A percentile compares a stretch with the other conserved stretches of the same genome.
These are phyloP conservation scores for Mercurialis annua DNA, from an alignment of 345 rosid species.

Conservation along the genomic window DNA sequence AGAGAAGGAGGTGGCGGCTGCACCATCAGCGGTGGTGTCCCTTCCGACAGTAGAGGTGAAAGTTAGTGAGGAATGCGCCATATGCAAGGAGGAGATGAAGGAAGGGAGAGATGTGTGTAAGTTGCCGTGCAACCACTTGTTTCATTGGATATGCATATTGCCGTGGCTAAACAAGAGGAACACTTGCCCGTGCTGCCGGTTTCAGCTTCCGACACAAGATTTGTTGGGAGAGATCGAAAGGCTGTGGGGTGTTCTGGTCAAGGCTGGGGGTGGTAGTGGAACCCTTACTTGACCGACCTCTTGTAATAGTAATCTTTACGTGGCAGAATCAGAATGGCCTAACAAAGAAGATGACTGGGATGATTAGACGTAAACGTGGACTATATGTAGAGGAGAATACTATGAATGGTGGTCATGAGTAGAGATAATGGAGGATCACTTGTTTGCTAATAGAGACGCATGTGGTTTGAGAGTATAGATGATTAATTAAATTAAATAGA, in stretches of 20 bases:
- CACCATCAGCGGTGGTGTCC: constrained; percentile 60
- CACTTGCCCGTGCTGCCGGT: constrained; percentile 91
- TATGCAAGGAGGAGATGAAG: constrained; percentile 81
- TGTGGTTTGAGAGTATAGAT: constrained; percentile 13
- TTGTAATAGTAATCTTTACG: too few species aligned
- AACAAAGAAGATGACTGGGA: too few species aligned
- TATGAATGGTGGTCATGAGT: neutral
- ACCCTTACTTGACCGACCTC: neutral
- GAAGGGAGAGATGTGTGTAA: constrained; percentile 77
- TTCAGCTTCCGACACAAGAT: constrained; percentile 82
- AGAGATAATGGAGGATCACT: neutral
- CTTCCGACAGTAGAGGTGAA: constrained; percentile 55
- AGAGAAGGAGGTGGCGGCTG: constrained; percentile 50
- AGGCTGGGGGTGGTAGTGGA: constrained; percentile 21
- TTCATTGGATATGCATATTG: constrained; percentile 86
- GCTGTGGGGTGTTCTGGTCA: constrained; percentile 61
- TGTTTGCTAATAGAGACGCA: constrained; percentile 16
- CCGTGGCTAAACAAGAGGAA: constrained; percentile 80
- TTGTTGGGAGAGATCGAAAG: constrained; percentile 72
- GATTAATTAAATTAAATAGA: neutral
- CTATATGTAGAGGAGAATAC: too few species aligned
- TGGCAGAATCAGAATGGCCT: constrained; percentile 1
- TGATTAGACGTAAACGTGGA: neutral
- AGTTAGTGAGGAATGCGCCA: constrained; percentile 54
- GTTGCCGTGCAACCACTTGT: constrained; percentile 83